These are phyloP conservation scores for Astrothelium macrocarpum DNA, from an alignment of 495 filamentous ascomycete species.

Conservation along the genomic window DNA sequence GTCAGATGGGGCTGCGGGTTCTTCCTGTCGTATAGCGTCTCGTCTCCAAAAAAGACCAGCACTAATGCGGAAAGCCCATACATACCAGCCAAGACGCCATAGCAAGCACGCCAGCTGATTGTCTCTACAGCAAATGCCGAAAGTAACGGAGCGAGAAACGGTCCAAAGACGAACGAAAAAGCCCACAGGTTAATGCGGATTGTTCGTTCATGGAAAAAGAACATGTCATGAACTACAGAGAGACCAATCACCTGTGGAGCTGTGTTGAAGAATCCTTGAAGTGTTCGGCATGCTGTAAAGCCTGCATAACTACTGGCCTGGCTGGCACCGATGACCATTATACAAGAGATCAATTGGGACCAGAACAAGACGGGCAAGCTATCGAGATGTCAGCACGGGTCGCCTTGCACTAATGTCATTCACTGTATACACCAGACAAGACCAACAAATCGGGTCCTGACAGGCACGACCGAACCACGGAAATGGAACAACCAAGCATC, in stretches of 20 bases:
- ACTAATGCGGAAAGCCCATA: constrained; percentile 37
- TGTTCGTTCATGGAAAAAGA: constrained; percentile 37
- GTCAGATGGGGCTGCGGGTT: constrained; percentile 10
- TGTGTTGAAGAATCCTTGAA: constrained; percentile 44
- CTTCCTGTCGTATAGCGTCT: constrained; percentile 37
- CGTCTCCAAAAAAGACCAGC: constrained; percentile 39
- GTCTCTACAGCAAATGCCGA: constrained; percentile 33
- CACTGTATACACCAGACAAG: background rate
- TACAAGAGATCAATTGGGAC: constrained; percentile 41
- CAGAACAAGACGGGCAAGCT: constrained; percentile 41
- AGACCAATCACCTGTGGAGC: constrained; percentile 40
- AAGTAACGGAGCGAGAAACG: constrained; percentile 38
- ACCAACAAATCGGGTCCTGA: background rate
- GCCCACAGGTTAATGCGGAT: constrained; percentile 45
- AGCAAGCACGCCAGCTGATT: constrained; percentile 35
- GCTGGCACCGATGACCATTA: constrained; percentile 40
- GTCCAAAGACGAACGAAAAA: constrained; percentile 37
- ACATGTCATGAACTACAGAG: constrained; percentile 40
- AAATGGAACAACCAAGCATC: background rate
- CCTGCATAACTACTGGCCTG: constrained; percentile 36
- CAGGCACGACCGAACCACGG: background rate
- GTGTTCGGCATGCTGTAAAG: constrained; percentile 43
- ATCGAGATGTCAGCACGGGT: background rate
- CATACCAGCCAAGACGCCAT: constrained; percentile 38
- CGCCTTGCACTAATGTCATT: background rate